Evolutionary conservation across 164 flowering plant species (phyloP), one percentile per base, ranked within the genome.

Genomic region (Sextonia rubra): DNA sequence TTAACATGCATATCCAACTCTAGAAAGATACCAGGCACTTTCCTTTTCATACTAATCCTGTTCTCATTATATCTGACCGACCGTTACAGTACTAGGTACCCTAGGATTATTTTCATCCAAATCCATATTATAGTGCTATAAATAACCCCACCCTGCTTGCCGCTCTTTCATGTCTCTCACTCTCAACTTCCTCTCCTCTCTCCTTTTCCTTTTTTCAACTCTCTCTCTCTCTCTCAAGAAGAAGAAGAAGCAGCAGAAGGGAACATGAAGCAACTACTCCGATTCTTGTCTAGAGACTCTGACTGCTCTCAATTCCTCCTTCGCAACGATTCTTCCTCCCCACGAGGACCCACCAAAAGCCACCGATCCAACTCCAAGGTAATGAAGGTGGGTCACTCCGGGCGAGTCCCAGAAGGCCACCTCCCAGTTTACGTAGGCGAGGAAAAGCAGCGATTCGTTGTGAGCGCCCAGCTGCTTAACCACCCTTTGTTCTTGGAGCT

Each of bases 351-450:
- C 29, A 75, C 47, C 22, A 26, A 14, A 47, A 55, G 61, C 27
- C 61, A 74, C 17, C 72, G 70, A 66, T 14, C 71, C 47, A 64
- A 18, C 2, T 68, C 58, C 4, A 14, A 18, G 56, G 17, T 52
- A 4, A 52, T 3, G 56, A 52, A 52, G 20, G 20, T 14, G 3
- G 56, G n/a, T 17, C 58, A 27, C 5, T 25, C 64, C 25, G 67
- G 68, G 23, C 74, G 71, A 26, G 98, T 90, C 12, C 96, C 97
- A 17, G 77, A 82, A 63, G 98, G 98, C 0, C 91, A 91, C 78
- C 76, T 94, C 0, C 98, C 98, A 48, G 97, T 94, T 5, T 90
- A 86, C 87, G 97, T 94, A 4, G 98, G 98, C 1, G 96, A 94
- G 29, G 97, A 90, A 86, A 89, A 86, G 98, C 93, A 87, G 84